These are phyloP conservation scores for Trichocomaceae sp. DNA, from an alignment of 2,329 filamentous ascomycete species.

Conservation along the genomic window DNA sequence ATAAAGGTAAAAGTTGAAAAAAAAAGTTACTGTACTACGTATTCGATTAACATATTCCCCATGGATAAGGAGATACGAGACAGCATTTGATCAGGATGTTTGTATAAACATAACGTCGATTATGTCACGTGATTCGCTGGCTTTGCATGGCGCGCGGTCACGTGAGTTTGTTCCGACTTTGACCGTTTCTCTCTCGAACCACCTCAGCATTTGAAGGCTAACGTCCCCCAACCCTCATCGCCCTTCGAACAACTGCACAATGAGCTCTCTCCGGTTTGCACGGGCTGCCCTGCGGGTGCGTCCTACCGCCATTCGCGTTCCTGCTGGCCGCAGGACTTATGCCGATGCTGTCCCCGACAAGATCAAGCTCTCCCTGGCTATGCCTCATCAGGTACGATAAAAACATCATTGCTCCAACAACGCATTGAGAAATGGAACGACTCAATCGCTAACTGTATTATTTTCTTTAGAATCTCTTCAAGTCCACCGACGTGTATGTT, in stretches of 20 bases:
- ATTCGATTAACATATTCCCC: neutral
- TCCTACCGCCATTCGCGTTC: conserved; percentile 67
- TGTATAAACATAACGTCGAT: too few relatives aligned
- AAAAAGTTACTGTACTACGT: too few relatives aligned
- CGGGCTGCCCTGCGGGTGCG: conserved; percentile 80
- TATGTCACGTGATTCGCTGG: conserved; percentile 12
- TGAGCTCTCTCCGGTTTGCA: conserved; percentile 93
- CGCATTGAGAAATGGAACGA: neutral
- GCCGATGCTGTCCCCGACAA: conserved; percentile 82
- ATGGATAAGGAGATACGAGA: neutral
- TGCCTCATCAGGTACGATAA: conserved; percentile 89
- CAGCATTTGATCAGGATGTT: too few relatives aligned
- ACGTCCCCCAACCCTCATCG: conserved; percentile 17
- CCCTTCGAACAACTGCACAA: conserved; percentile 41
- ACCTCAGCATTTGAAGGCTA: conserved; percentile 12
- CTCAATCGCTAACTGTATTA: conserved; percentile 17
- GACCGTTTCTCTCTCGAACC: conserved; percentile 15
- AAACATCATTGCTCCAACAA: neutral
- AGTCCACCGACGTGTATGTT: conserved; percentile 64
- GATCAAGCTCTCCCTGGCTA: conserved; percentile 96
- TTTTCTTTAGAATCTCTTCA: conserved; percentile 56
- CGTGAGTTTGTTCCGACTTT: conserved; percentile 16
- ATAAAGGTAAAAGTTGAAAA: too few relatives aligned
- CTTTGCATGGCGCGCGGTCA: too few relatives aligned
- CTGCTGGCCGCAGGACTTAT: conserved; percentile 81